A percentile compares a stretch with the other conserved stretches of the same genome.
phyloP scores from a whole-genome alignment of 345 rosid genomes.

The Arabidopsis arenosa region DNA sequence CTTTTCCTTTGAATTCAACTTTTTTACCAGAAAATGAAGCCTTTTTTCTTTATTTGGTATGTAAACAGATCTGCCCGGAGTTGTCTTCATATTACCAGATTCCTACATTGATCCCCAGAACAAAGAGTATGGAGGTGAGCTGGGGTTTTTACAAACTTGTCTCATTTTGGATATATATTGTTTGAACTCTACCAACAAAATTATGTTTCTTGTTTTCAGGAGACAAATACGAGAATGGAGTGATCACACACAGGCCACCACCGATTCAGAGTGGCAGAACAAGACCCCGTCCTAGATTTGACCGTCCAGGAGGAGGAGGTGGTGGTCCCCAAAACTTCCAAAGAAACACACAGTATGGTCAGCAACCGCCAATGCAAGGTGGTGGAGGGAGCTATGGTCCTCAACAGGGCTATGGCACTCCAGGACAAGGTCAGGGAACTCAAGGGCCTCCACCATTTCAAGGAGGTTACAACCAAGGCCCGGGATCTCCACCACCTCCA shows the following conservation, averaged over 20 bases:
- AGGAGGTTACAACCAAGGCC: constrained; percentile 51
- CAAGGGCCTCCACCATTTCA: constrained; percentile 44
- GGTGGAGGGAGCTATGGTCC: constrained; percentile 54
- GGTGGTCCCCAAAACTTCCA: constrained; percentile 49
- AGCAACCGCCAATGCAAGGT: constrained; percentile 54
- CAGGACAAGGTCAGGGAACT: constrained; percentile 47
- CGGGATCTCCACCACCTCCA: constrained; percentile 41
- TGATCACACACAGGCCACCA: constrained; percentile 80
- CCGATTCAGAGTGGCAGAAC: constrained; percentile 59
- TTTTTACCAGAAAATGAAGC: constrained; percentile 22
- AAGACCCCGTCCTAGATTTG: constrained; percentile 56
- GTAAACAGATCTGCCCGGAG: constrained; percentile 75
- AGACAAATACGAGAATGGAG: constrained; percentile 87
- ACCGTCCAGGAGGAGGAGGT: constrained; percentile 46
- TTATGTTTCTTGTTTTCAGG: constrained; percentile 49
- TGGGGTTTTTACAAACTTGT: neutral
- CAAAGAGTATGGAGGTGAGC: constrained; percentile 90
- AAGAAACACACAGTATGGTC: constrained; percentile 48
- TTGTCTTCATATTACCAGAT: constrained; percentile 86
- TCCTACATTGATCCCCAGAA: constrained; percentile 89
- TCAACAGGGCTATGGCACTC: constrained; percentile 51
- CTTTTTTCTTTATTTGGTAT: constrained; percentile 1
- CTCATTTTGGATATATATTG: neutral
- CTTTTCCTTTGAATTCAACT: neutral
- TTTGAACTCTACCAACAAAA: neutral